phyloP scores from a whole-genome alignment of 23 red algal species.

The Agarophyton chilense region DNA sequence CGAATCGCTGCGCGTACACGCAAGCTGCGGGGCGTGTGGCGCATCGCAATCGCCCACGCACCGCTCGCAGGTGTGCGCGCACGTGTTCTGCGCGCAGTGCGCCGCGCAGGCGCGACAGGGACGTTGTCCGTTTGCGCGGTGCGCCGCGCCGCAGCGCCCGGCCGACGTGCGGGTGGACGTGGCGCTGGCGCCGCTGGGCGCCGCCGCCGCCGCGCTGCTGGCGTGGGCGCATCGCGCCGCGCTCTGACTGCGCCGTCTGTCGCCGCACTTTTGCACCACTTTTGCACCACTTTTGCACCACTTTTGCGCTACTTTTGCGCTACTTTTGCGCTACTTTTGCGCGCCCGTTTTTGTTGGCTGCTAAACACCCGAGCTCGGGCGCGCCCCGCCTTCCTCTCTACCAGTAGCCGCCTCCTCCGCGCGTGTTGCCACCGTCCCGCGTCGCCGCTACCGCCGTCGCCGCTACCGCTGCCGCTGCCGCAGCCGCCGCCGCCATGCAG shows the following conservation, averaged over 20 bases:
- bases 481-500: not conserved
- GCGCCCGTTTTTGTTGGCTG: too few relatives aligned
- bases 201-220: not conserved
- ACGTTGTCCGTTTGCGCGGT: not conserved
- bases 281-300: too few relatives aligned
- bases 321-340: too few relatives aligned
- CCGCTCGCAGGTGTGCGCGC: not conserved
- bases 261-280: not conserved
- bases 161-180: slow-evolving; percentile 39
- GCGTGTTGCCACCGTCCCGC: not conserved
- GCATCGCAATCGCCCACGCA: not conserved
- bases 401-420: too few relatives aligned
- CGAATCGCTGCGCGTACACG: not conserved
- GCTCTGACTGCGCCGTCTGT: not conserved
- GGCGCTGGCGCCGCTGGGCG: not conserved
- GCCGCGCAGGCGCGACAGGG: not conserved
- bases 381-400: too few relatives aligned
- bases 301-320: too few relatives aligned
- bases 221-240: not conserved
- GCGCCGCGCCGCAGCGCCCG: not conserved
- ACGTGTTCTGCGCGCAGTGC: not conserved
- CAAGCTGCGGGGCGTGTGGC: not conserved
- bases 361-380: too few relatives aligned
- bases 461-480: not conserved
- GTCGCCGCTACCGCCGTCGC: not conserved